Base-by-base conservation (phyloP, 2,329 filamentous ascomycete species). In the Chalaropsis ovoidea region DNA sequence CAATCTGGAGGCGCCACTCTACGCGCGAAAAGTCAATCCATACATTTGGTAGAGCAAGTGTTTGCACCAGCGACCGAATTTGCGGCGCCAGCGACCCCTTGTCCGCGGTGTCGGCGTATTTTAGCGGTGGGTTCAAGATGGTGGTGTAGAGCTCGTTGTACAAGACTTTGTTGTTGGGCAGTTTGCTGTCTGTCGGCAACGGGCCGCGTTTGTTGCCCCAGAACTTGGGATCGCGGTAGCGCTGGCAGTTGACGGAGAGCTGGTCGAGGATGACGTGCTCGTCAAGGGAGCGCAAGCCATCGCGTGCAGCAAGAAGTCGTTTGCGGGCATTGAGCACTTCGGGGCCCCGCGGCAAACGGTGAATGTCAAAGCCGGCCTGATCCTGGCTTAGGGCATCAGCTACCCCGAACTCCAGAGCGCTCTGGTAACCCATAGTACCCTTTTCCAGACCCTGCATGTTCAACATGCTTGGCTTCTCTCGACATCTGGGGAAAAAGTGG, bases 21-120 rank as follows among this genome's bases (percentile, higher is more conserved):
- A 90, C 84, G 41, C 85, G 80, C 22, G 86, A 87, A 69, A 90
- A 87, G 73, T 90, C 86, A 63, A 87, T 81, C 87, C 87, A 90
- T 58, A 88, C 81, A 65, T 86, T 86, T 64, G 84, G 80, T 7
- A 82, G 76, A 0, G 81, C 82, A 56, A 90, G 78, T 10, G 87
- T 81, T 71, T 84, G 84, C 58, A 90, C 79, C 19, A 90, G 75
- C 3, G 84, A 82, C 69, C 86, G 79, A 65, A 90, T 89, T 71
- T 90, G 87, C 43, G 88, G 84, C 54, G 85, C 80, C 22, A 90
- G 76, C 64, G 86, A 82, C 70, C 83, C 81, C 3, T 81, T 82
- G 70, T 86, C 81, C 39, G 79, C 77, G 71, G 76, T 80, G 74
- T 82, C 85, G 68, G 81, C 81, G 66, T 80, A 79, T 69, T 75